Evolutionary conservation across 139 green algal genomes (phyloP).

Genomic region (Eudorina sp.): DNA sequence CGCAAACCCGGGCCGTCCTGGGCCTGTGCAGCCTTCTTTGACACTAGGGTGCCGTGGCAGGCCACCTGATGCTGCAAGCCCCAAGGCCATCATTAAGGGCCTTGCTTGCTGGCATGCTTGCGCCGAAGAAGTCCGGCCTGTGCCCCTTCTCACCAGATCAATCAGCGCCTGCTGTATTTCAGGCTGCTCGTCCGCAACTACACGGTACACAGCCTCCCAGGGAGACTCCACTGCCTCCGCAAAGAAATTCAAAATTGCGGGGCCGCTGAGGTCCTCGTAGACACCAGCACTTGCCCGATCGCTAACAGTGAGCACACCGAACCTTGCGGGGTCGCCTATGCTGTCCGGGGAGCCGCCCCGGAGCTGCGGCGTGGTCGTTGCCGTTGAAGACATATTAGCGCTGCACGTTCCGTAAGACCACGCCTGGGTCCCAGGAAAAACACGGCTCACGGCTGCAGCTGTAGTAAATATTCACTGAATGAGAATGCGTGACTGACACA

Average conservation of each 20-base stretch:
- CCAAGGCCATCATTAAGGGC: too few relatives aligned
- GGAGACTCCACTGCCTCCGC: constrained; percentile 81
- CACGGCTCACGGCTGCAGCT: too few relatives aligned
- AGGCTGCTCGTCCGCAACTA: constrained; percentile 88
- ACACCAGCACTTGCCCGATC: constrained; percentile 85
- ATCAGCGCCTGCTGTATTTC: constrained; percentile 88
- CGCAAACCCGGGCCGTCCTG: too few relatives aligned
- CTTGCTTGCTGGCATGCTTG: too few relatives aligned
- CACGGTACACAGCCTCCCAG: constrained; percentile 84
- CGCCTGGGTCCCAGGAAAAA: too few relatives aligned
- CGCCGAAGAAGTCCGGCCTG: too few relatives aligned
- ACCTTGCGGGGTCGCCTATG: constrained; percentile 73
- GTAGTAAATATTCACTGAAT: too few relatives aligned
- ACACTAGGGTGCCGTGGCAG: too few relatives aligned
- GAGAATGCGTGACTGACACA: too few relatives aligned
- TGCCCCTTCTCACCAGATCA: constrained; percentile 74
- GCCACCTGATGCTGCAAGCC: too few relatives aligned
- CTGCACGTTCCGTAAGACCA: too few relatives aligned
- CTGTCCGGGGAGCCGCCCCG: constrained; percentile 49
- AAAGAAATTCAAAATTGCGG: constrained; percentile 93
- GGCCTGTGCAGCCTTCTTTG: too few relatives aligned
- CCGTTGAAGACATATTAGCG: not conserved
- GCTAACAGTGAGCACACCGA: constrained; percentile 91
- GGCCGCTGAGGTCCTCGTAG: constrained; percentile 90
- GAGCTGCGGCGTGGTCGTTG: not conserved